Evolutionary conservation across 2,329 filamentous ascomycete species (phyloP).

Genomic region (Sporothrix protearum): DNA sequence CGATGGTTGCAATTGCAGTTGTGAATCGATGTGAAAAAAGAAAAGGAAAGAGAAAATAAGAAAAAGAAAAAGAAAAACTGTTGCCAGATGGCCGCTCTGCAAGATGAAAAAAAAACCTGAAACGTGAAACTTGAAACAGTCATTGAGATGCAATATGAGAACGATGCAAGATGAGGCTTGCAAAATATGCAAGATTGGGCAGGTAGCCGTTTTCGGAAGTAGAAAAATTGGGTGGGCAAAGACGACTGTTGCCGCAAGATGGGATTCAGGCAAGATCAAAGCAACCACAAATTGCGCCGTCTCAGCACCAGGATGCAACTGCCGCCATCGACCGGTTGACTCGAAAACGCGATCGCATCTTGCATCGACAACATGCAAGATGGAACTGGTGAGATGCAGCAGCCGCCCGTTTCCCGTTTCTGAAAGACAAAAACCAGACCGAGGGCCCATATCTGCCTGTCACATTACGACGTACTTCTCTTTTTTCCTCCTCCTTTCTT

Average conservation of each 20-base stretch:
- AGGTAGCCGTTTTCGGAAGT: neutral
- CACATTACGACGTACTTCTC: neutral
- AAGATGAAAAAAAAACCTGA: neutral
- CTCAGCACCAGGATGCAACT: neutral
- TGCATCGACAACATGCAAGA: neutral
- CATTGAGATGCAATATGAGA: neutral
- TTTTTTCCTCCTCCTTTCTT: neutral
- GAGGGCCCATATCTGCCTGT: too few species aligned
- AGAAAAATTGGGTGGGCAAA: neutral
- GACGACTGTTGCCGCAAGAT: neutral
- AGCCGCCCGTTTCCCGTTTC: neutral
- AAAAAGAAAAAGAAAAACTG: neutral
- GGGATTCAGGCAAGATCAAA: neutral
- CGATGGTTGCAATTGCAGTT: neutral
- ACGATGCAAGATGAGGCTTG: neutral
- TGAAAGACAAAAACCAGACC: neutral
- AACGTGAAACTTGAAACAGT: neutral
- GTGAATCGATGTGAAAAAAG: neutral
- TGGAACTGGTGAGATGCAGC: neutral
- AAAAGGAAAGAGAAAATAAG: neutral
- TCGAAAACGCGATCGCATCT: neutral
- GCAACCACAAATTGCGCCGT: neutral
- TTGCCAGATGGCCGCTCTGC: neutral
- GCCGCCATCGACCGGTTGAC: neutral
- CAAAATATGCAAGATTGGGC: slow-evolving; percentile 18